Conservation (phyloP, 345 rosid species). For the Nasturtium officinale region DNA sequence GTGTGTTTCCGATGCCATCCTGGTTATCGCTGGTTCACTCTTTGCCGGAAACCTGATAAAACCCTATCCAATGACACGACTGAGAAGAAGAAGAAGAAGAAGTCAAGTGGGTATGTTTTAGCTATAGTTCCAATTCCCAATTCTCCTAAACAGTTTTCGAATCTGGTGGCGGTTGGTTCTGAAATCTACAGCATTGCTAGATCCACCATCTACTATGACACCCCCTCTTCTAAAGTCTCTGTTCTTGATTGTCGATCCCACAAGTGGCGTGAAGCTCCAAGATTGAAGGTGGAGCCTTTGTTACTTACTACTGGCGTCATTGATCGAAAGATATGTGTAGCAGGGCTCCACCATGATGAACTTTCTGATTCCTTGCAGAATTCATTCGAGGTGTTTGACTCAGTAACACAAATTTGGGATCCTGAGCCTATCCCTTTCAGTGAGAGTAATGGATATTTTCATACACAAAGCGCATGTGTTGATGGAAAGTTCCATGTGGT, state of each 20-base stretch:
- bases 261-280: background rate
- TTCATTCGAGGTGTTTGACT: background rate
- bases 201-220: no score
- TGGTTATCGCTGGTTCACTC: no score
- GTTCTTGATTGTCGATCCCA: no score
- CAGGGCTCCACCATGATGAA: background rate
- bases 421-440: background rate
- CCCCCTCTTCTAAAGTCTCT: no score
- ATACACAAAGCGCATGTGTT: background rate
- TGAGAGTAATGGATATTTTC: background rate
- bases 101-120: no score
- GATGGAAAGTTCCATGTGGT: background rate
- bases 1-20: no score
- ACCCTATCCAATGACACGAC: no score
- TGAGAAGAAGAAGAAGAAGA: no score
- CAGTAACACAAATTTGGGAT: background rate
- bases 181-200: background rate
- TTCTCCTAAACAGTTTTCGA: background rate
- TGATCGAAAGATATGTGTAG: background rate
- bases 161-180: background rate
- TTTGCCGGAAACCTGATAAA: no score
- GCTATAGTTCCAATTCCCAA: no score
- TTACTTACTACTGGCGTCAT: background rate
- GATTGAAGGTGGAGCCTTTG: background rate
- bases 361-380: background rate